Percentiles rank a stretch among this genome's conserved stretches.
These are phyloP conservation scores for Cutaneotrichosporon arboriforme DNA, from an alignment of 1,284 basidiomycete genomes.

Conservation along the genomic window DNA sequence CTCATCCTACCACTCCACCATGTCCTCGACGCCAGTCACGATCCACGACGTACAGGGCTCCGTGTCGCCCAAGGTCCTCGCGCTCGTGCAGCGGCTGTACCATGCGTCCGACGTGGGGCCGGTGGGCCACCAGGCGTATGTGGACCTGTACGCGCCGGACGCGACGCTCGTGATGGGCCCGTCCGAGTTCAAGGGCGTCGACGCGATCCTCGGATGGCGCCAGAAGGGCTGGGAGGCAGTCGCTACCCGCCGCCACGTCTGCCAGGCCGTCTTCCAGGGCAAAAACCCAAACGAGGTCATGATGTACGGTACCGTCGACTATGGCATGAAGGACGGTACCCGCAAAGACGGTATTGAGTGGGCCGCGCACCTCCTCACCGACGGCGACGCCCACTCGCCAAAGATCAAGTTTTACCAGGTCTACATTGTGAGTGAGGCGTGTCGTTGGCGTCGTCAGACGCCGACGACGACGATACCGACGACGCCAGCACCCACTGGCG, in stretches of 20 bases:
- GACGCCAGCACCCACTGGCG: too few relatives aligned
- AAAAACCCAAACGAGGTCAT: constrained; percentile 17
- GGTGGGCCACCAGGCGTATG: constrained; percentile 22
- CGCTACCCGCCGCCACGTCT: constrained; percentile 22
- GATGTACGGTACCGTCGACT: constrained; percentile 27
- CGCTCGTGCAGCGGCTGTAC: constrained; percentile 27
- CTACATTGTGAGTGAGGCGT: constrained; percentile 24
- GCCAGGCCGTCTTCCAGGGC: constrained; percentile 19
- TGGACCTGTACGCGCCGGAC: constrained; percentile 20
- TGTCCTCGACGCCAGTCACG: neutral
- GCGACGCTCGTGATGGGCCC: constrained; percentile 28
- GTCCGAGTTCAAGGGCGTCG: constrained; percentile 19
- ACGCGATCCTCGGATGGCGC: constrained; percentile 13
- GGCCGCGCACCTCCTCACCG: constrained; percentile 18
- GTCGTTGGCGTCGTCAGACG: neutral
- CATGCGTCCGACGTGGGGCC: constrained; percentile 21
- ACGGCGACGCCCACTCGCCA: constrained; percentile 1
- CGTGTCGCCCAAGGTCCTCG: constrained; percentile 17
- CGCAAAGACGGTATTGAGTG: constrained; percentile 21
- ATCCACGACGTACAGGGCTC: constrained; percentile 9
- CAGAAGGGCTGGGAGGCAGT: constrained; percentile 28
- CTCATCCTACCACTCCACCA: too few relatives aligned
- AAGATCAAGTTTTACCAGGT: constrained; percentile 34
- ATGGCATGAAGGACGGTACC: constrained; percentile 28
- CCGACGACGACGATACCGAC: too few relatives aligned